These are phyloP conservation scores for Cryptococcus wingfieldii DNA, from an alignment of 1,284 basidiomycete species.

Conservation along the genomic window DNA sequence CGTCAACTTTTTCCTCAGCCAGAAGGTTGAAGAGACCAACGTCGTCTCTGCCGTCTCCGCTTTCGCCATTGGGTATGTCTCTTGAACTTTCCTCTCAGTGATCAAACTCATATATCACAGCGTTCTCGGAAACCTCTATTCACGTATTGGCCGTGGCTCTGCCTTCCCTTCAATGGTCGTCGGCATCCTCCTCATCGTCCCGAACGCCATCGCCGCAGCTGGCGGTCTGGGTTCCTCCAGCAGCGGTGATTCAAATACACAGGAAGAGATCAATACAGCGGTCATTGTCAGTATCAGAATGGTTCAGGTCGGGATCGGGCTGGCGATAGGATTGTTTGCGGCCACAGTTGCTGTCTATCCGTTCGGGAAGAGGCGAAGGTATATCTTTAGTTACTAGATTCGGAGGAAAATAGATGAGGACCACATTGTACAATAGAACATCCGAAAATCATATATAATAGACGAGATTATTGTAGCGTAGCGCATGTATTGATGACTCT, in stretches of 20 bases:
- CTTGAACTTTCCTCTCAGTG: neutral
- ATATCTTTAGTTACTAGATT: conserved; percentile 30
- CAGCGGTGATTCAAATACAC: neutral
- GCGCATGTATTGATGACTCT: too few species aligned
- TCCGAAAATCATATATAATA: too few species aligned
- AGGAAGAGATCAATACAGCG: conserved; percentile 19
- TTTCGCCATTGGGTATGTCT: conserved; percentile 25
- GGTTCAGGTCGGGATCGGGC: conserved; percentile 28
- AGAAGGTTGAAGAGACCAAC: conserved; percentile 28
- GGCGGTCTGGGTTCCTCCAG: conserved; percentile 19
- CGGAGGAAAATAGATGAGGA: too few species aligned
- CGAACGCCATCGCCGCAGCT: conserved; percentile 32
- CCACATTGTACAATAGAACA: neutral
- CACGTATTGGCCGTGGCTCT: conserved; percentile 26
- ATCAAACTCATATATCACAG: conserved; percentile 1
- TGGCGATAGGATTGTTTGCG: conserved; percentile 30
- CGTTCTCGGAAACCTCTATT: conserved; percentile 30
- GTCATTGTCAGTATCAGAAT: conserved; percentile 19
- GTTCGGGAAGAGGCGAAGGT: conserved; percentile 29
- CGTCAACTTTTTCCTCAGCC: conserved; percentile 25
- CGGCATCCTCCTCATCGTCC: conserved; percentile 28
- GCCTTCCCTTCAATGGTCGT: conserved; percentile 31
- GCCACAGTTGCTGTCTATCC: conserved; percentile 31
- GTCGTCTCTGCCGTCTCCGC: conserved; percentile 29
- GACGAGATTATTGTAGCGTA: too few species aligned